phyloP scores from a whole-genome alignment of 2,329 filamentous ascomycete species.

The Cladophialophora carrionii region DNA sequence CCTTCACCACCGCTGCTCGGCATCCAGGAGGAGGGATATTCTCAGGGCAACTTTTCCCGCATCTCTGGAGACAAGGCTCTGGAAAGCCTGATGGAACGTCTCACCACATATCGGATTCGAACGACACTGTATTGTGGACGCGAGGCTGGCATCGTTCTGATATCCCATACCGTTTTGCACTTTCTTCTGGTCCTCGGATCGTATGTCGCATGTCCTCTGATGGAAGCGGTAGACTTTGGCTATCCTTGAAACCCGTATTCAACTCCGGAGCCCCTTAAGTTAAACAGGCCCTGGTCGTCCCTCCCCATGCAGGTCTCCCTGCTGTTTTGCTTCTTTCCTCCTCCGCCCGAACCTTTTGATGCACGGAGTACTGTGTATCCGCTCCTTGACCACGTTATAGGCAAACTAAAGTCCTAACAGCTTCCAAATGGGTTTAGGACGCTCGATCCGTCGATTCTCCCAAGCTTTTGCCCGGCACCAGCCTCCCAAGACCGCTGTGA shows the following conservation, averaged over 20 bases:
- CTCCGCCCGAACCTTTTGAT: conserved; percentile 10
- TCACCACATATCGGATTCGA: background rate
- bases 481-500: conserved; percentile 10
- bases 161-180: background rate
- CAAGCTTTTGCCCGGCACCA: conserved; percentile 10
- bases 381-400: conserved; percentile 1
- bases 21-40: background rate
- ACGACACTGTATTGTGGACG: background rate
- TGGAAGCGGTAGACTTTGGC: background rate
- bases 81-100: background rate
- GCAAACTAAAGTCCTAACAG: conserved; percentile 16
- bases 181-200: background rate
- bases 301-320: conserved; percentile 11
- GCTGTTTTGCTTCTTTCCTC: background rate
- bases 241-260: background rate
- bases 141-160: conserved; percentile 2
- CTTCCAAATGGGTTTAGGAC: conserved; percentile 7
- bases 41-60: background rate
- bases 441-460: background rate
- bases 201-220: background rate
- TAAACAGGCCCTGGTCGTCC: conserved; percentile 6
- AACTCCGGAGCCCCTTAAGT: conserved; percentile 14
- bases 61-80: conserved; percentile 7
- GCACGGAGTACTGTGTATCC: no score
- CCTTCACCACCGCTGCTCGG: background rate